Percentiles rank a stretch among this genome's conserved stretches.
These are phyloP conservation scores for Solanum pinnatisectum DNA, from an alignment of 257 asterid genomes.

Conservation along the genomic window DNA sequence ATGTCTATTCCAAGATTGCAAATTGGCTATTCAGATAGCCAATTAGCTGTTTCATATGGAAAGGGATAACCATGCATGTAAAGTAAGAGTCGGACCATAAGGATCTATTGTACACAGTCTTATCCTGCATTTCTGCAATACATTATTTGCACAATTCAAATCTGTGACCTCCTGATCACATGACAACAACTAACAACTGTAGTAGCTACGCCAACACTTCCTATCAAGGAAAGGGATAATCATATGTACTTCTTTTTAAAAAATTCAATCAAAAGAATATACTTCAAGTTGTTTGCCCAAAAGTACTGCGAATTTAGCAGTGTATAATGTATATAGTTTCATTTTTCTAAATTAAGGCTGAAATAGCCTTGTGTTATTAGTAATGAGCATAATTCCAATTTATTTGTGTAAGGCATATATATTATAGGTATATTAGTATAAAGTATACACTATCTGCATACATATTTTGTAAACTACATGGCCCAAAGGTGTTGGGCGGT, in stretches of 20 bases:
- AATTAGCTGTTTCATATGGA: slow-evolving; percentile 33
- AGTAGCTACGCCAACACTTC: not conserved
- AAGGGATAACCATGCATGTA: slow-evolving; percentile 19
- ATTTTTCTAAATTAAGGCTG: not conserved
- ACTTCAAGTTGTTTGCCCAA: too few species aligned
- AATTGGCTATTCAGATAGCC: not conserved
- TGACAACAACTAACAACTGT: not conserved
- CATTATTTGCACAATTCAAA: not conserved
- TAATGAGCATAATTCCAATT: not conserved
- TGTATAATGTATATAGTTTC: not conserved
- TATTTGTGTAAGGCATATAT: not conserved
- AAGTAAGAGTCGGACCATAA: not conserved
- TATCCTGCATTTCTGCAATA: not conserved
- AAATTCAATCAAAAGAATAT: too few species aligned
- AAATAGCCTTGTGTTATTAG: not conserved
- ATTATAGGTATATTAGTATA: too few species aligned
- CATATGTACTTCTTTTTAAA: not conserved
- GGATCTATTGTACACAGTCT: not conserved
- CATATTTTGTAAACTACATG: too few species aligned
- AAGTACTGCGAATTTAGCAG: too few species aligned
- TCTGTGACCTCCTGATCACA: not conserved
- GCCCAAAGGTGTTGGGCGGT: too few species aligned
- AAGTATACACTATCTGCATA: too few species aligned
- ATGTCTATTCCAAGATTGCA: not conserved
- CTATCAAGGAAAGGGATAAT: not conserved